Evolutionary conservation across 768 basidiomycete genomes (phyloP), one percentile per base, ranked within the genome.

Genomic region (Solioccasus polychromus): DNA sequence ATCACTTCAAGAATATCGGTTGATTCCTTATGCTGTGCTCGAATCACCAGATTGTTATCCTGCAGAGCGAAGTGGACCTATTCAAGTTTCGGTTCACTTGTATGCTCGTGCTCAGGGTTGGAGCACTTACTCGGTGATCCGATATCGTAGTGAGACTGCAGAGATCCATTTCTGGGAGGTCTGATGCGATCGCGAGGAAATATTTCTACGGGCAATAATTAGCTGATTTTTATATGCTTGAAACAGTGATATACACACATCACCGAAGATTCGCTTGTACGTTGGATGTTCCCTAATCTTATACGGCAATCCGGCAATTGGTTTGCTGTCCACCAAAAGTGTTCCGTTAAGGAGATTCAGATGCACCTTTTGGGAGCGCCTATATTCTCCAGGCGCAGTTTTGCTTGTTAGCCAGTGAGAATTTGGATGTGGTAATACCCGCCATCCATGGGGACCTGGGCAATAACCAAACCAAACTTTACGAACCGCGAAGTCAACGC

Each of bases 311-410:
- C 62, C 65, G 15, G 71, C 68, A 8, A 72, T 44, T 1, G 68
- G 62, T 45, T 65, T 65, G 7, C 75, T 76, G 10, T 71, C 55
- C 9, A 79, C 61, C 15, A 76, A 60, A 2, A 79, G 56, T 19
- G 53, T 39, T 11, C 75, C 76, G 15, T 63, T 52, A 3, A 77
- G 48, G 2, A 78, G 26, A 43, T 79, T 69, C 17, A 73, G 57
- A 38, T 69, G 63, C 6, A 77, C 60, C 17, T n/a, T 37, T 36
- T 69, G 68, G 26, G 26, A 26, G 6, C 7, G 11, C 11, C 26
- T 11, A 26, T 11, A 26, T 6, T 26, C 26, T 26, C 26, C 26
- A 3, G 2, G 23, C 2, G 42, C 12, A 2, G 54, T 26, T 26
- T 26, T 6, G 26, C 26, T 26, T 11, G 26, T 6, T 11, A 26